These are phyloP conservation scores for Aspergillus ruber DNA, from an alignment of 2,329 filamentous ascomycete genomes.

Conservation along the genomic window DNA sequence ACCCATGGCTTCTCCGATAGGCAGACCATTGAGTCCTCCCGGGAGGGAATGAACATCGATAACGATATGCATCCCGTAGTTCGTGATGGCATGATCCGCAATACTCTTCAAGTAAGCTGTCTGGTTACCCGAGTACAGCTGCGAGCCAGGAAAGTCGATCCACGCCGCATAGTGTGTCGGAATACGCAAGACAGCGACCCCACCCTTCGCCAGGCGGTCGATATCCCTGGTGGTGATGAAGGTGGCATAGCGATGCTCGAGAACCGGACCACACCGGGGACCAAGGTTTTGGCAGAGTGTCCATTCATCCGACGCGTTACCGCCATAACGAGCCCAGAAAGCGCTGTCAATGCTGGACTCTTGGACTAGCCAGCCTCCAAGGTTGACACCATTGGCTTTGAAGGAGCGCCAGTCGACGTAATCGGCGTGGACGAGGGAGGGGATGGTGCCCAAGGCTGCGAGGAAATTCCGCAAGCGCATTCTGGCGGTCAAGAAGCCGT, in stretches of 20 bases:
- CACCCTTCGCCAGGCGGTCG: constrained; percentile 7
- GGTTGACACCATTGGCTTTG: constrained; percentile 15
- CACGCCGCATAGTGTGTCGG: constrained; percentile 14
- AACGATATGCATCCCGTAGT: constrained; percentile 20
- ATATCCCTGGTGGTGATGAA: constrained; percentile 11
- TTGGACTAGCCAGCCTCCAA: constrained; percentile 21
- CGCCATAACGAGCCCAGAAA: constrained; percentile 16
- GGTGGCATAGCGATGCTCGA: constrained; percentile 13
- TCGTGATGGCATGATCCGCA: constrained; percentile 16
- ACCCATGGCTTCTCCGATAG: constrained; percentile 17
- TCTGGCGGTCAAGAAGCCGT: not conserved
- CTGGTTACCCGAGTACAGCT: constrained; percentile 19
- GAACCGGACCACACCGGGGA: constrained; percentile 6
- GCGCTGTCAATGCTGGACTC: constrained; percentile 18
- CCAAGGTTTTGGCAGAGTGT: constrained; percentile 10
- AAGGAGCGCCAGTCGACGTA: constrained; percentile 17
- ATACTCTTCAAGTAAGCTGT: constrained; percentile 13
- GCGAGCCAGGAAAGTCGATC: constrained; percentile 18
- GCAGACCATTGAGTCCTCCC: constrained; percentile 19
- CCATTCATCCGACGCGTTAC: constrained; percentile 20
- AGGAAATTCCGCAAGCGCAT: not conserved
- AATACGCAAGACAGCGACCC: constrained; percentile 10
- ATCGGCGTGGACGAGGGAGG: not conserved
- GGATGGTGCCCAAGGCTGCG: not conserved
- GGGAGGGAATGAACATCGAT: constrained; percentile 22